These are phyloP conservation scores for Paecilomyces fulvus DNA, from an alignment of 2,329 filamentous ascomycete species.

Conservation along the genomic window DNA sequence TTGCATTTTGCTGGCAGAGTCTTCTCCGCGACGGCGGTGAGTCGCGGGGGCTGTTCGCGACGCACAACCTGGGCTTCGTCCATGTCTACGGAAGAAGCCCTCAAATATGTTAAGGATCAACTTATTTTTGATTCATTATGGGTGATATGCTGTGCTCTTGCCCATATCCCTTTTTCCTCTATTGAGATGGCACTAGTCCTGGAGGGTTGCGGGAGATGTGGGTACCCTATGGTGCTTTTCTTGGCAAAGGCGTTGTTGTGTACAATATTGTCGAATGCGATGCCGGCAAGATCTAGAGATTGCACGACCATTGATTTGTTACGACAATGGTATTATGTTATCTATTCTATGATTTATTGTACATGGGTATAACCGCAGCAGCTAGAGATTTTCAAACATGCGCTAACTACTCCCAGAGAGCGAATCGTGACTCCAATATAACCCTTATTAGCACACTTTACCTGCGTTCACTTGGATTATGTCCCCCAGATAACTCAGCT, in stretches of 20 bases:
- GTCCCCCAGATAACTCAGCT: conserved; percentile 43
- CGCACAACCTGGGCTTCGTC: background rate
- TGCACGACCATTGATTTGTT: too few relatives aligned
- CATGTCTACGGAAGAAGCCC: background rate
- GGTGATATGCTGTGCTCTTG: background rate
- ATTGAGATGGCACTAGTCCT: background rate
- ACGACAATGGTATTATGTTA: background rate
- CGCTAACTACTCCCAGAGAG: background rate
- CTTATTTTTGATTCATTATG: background rate
- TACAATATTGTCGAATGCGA: background rate
- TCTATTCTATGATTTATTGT: background rate
- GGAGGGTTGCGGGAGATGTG: background rate
- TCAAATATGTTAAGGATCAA: background rate
- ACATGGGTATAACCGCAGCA: background rate
- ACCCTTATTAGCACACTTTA: conserved; percentile 1
- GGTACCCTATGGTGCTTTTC: background rate
- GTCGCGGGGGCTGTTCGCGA: conserved; percentile 20
- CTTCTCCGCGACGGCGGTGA: conserved; percentile 33
- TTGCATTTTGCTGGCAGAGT: conserved; percentile 35
- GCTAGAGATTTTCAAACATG: background rate
- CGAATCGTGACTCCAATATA: background rate
- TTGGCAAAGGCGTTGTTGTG: background rate
- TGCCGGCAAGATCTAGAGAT: background rate
- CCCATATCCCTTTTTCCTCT: background rate
- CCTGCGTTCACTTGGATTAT: conserved; percentile 33